Evolutionary conservation across 106 monocot species (phyloP).

Genomic region (Alisma plantagoaquatica): DNA sequence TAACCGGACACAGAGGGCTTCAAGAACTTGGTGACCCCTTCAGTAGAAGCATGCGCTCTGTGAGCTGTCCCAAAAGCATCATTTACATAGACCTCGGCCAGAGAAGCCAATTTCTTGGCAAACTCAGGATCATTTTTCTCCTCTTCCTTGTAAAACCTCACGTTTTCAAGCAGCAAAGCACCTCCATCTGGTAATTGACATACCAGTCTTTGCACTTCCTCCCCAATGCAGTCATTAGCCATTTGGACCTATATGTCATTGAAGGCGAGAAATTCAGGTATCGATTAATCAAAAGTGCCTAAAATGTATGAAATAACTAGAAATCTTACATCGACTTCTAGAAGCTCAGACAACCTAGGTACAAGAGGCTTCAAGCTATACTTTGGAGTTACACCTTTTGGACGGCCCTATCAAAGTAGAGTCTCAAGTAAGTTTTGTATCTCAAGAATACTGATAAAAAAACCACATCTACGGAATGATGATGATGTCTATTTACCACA

Average conservation of each 20-base stretch:
- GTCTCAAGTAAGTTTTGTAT: too few relatives aligned
- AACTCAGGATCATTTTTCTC: constrained; percentile 17
- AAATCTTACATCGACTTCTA: constrained; percentile 45
- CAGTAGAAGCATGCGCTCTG: constrained; percentile 16
- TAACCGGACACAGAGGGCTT: constrained; percentile 13
- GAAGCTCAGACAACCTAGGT: constrained; percentile 71
- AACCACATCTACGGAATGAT: too few relatives aligned
- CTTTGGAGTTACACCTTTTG: constrained; percentile 77
- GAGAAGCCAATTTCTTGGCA: constrained; percentile 16
- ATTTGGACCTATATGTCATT: constrained; percentile 6
- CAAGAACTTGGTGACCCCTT: constrained; percentile 13
- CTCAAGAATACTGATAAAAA: too few relatives aligned
- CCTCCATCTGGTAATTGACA: constrained; percentile 4
- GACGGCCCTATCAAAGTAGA: constrained; percentile 28
- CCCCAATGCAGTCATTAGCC: constrained; percentile 12
- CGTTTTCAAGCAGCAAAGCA: constrained; percentile 14
- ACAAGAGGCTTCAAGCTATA: constrained; percentile 91
- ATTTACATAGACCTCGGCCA: constrained; percentile 12
- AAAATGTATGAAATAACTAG: background rate
- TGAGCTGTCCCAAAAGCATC: constrained; percentile 15
- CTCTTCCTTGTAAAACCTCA: constrained; percentile 13
- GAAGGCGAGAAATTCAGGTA: background rate
- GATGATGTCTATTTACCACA: too few relatives aligned
- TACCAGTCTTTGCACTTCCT: constrained; percentile 10
- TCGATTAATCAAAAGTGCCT: background rate